phyloP scores from a whole-genome alignment of 768 basidiomycete genomes.

The Tephrocybe sp. region DNA sequence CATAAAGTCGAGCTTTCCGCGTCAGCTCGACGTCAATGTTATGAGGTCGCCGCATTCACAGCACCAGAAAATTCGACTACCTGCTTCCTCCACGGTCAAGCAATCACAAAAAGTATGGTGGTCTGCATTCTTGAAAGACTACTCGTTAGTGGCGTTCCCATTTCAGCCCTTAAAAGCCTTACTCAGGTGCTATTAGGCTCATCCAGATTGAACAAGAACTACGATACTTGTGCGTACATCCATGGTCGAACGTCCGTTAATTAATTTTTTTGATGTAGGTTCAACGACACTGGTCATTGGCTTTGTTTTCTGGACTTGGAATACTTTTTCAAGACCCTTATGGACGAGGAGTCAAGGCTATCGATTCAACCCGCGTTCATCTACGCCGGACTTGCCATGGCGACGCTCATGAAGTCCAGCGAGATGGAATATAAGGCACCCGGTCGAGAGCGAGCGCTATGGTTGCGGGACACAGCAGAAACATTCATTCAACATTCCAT shows the following conservation, averaged over 20 bases:
- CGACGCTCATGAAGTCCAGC: conserved; percentile 71
- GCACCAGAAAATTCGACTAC: conserved; percentile 32
- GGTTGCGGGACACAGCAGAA: conserved; percentile 57
- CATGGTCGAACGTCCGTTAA: not conserved
- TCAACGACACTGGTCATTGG: conserved; percentile 60
- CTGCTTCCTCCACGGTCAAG: conserved; percentile 32
- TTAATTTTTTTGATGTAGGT: conserved; percentile 35
- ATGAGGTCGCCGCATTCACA: conserved; percentile 30
- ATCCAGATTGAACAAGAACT: conserved; percentile 50
- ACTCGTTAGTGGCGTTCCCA: conserved; percentile 29
- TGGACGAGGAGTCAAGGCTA: conserved; percentile 47
- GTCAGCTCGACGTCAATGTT: conserved; percentile 36
- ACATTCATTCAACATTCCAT: conserved; percentile 50
- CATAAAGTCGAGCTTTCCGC: conserved; percentile 35
- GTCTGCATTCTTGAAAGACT: conserved; percentile 35
- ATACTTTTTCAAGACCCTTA: conserved; percentile 51
- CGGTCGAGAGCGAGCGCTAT: conserved; percentile 58
- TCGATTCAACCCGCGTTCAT: conserved; percentile 71
- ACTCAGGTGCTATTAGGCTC: conserved; percentile 31
- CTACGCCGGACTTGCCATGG: conserved; percentile 65
- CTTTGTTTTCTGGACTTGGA: conserved; percentile 66
- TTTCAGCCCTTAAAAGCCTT: not conserved
- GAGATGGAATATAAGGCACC: conserved; percentile 51
- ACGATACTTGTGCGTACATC: conserved; percentile 43
- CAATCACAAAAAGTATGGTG: conserved; percentile 41